phyloP scores from a whole-genome alignment of 192 early-diverging fungal genomes.

The Gamsiella multidivaricata region DNA sequence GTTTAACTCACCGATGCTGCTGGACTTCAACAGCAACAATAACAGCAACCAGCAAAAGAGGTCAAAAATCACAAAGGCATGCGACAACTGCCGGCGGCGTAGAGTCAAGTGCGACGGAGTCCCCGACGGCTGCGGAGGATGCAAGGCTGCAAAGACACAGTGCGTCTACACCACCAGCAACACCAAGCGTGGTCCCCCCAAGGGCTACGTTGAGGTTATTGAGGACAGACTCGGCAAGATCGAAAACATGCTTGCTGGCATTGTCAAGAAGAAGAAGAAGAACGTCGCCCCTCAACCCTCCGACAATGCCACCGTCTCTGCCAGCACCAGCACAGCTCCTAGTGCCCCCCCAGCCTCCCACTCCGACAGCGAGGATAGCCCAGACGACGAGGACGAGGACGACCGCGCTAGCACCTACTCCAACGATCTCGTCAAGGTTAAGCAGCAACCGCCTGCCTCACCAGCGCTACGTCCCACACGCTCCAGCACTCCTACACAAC shows the following conservation, averaged over 20 bases:
- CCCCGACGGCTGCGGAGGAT: constrained; percentile 70
- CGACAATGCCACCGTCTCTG: constrained; percentile 10
- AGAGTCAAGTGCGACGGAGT: constrained; percentile 79
- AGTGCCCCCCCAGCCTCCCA: background rate
- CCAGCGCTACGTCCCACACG: constrained; percentile 30
- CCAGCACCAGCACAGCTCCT: background rate
- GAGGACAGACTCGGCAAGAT: constrained; percentile 71
- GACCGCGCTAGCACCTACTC: constrained; percentile 24
- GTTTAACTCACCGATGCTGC: constrained; percentile 54
- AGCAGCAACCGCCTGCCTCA: constrained; percentile 42
- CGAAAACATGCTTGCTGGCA: constrained; percentile 65
- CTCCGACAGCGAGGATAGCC: constrained; percentile 17
- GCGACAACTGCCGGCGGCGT: constrained; percentile 74
- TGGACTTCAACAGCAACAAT: constrained; percentile 46
- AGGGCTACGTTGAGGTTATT: constrained; percentile 81
- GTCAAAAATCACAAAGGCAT: constrained; percentile 57
- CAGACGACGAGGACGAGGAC: constrained; percentile 22
- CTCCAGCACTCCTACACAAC: constrained; percentile 20
- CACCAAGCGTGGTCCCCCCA: constrained; percentile 79
- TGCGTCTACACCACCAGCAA: constrained; percentile 75
- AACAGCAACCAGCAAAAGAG: constrained; percentile 47
- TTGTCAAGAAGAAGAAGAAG: constrained; percentile 57
- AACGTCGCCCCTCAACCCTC: background rate
- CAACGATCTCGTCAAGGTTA: constrained; percentile 45
- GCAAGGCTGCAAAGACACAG: constrained; percentile 62